Conservation (phyloP, 768 basidiomycete genomes). For the Kwoniella pini region DNA sequence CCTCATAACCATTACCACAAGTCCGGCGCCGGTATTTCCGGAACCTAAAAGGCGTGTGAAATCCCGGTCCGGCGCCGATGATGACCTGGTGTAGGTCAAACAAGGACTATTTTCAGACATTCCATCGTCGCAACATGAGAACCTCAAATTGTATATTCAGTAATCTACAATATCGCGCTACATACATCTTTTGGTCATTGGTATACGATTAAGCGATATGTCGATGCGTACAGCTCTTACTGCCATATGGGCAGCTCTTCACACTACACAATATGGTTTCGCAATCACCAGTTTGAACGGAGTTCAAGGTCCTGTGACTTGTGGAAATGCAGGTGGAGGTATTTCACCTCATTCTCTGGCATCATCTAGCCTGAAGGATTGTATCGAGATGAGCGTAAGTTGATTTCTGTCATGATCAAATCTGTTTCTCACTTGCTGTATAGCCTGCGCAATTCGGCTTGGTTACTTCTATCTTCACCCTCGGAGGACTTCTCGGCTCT, state of each 20-base stretch:
- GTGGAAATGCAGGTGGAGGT: slow-evolving; percentile 17
- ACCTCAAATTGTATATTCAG: no score
- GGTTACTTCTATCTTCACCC: slow-evolving; percentile 79
- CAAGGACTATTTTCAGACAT: not conserved
- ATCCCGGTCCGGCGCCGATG: not conserved
- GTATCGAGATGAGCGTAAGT: slow-evolving; percentile 42
- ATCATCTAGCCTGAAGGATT: slow-evolving; percentile 24
- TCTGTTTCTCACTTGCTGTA: not conserved
- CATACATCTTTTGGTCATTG: no score
- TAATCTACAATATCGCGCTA: no score
- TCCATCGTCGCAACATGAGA: no score
- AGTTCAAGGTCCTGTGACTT: slow-evolving; percentile 61
- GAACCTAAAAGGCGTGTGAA: not conserved
- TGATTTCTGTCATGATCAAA: not conserved
- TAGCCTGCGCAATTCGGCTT: slow-evolving; percentile 67
- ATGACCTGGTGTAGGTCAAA: not conserved
- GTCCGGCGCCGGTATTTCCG: slow-evolving; percentile 1
- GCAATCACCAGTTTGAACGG: slow-evolving; percentile 89
- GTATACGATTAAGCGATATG: no score
- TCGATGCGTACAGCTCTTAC: slow-evolving; percentile 29
- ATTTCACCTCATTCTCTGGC: slow-evolving; percentile 9
- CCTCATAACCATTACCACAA: no score
- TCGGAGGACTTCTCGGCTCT: slow-evolving; percentile 79
- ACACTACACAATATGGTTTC: slow-evolving; percentile 64
- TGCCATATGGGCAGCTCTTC: slow-evolving; percentile 42